These are phyloP conservation scores for Betula pendula DNA, from an alignment of 306 rosid genomes.

Conservation along the genomic window DNA sequence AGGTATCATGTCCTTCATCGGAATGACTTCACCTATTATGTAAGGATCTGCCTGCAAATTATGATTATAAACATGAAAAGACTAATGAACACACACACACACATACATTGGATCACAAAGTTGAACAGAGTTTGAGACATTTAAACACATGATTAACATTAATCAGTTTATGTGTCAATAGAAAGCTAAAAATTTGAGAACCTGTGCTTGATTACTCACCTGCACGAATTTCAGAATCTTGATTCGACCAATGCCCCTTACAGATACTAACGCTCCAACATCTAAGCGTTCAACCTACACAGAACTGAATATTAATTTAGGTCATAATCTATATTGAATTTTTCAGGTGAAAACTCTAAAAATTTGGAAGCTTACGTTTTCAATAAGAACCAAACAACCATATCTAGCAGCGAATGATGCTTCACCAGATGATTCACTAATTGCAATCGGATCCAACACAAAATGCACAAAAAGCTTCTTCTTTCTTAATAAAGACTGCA, in stretches of 20 bases:
- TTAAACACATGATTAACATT: background rate
- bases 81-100: background rate
- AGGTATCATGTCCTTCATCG: conserved; percentile 31
- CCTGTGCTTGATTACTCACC: conserved; percentile 19
- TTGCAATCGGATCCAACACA: conserved; percentile 48
- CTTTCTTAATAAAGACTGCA: conserved; percentile 42
- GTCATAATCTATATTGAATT: background rate
- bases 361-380: conserved; percentile 42
- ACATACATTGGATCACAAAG: background rate
- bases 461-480: conserved; percentile 52
- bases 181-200: background rate
- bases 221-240: conserved; percentile 37
- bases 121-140: background rate
- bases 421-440: conserved; percentile 40
- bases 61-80: background rate
- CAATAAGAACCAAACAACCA: conserved; percentile 46
- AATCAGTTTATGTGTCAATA: conserved; percentile 13
- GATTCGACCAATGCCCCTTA: conserved; percentile 49
- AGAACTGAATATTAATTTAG: conserved; percentile 31
- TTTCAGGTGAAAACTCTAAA: background rate
- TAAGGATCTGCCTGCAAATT: conserved; percentile 46
- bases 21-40: conserved; percentile 39
- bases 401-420: conserved; percentile 49
- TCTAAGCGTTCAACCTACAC: conserved; percentile 47
- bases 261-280: conserved; percentile 53